These are phyloP conservation scores for Alloascoidea africana DNA, from an alignment of 805 yeast species.

Conservation along the genomic window DNA sequence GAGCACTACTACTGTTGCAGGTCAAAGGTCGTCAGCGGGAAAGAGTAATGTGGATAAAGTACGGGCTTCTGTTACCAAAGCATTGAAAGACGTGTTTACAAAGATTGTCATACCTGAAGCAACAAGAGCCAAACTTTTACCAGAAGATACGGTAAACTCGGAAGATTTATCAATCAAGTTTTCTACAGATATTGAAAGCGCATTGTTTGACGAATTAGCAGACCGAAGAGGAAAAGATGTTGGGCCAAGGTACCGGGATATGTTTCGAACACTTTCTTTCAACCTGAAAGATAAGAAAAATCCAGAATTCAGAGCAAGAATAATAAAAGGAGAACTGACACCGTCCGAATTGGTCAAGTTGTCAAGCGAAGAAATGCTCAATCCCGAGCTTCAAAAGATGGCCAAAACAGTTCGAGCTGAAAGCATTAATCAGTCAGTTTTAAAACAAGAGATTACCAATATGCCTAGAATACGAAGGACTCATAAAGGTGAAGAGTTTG, in stretches of 20 bases:
- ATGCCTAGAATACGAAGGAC: conserved; percentile 60
- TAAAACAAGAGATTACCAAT: conserved; percentile 34
- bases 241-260: conserved; percentile 41
- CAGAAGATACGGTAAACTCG: conserved; percentile 10
- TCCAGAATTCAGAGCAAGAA: conserved; percentile 35
- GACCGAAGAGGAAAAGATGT: conserved; percentile 14
- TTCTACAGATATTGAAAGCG: conserved; percentile 36
- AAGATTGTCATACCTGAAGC: conserved; percentile 21
- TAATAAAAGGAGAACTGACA: conserved; percentile 36
- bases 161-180: conserved; percentile 26
- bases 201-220: conserved; percentile 26
- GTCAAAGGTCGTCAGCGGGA: conserved; percentile 5
- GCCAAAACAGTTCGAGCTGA: conserved; percentile 62
- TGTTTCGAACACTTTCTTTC: conserved; percentile 50
- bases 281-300: conserved; percentile 45
- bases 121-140: conserved; percentile 10
- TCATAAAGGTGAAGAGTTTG: conserved; percentile 79
- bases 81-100: conserved; percentile 28
- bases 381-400: conserved; percentile 55
- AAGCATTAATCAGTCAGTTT: conserved; percentile 50
- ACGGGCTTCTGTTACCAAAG: conserved; percentile 35
- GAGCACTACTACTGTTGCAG: no score
- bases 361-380: conserved; percentile 61
- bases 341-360: conserved; percentile 45
- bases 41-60: conserved; percentile 17